Percentiles rank a stretch among this genome's conserved stretches.
phyloP scores from a whole-genome alignment of 73 alveolate species.

The Symbiodinium natans region DNA sequence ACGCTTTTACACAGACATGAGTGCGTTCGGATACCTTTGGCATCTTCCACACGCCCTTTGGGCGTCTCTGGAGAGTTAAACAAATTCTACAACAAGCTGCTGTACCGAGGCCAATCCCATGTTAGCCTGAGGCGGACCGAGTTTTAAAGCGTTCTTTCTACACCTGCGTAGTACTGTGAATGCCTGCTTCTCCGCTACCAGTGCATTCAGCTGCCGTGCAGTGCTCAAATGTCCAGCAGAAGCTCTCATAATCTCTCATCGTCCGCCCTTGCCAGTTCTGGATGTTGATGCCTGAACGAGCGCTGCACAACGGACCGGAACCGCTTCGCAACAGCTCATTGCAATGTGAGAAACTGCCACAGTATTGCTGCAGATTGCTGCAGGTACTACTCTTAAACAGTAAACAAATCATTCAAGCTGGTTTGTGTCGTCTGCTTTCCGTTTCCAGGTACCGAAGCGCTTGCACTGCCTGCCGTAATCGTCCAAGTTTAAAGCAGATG shows the following conservation, averaged over 20 bases:
- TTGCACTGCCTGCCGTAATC: no score
- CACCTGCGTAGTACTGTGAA: neutral
- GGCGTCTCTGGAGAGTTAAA: neutral
- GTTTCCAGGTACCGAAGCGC: no score
- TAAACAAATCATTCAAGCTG: no score
- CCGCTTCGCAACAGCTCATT: no score
- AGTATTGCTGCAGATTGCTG: no score
- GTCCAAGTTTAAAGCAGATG: no score
- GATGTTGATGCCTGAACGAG: neutral
- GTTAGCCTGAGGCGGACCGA: neutral
- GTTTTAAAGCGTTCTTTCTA: neutral
- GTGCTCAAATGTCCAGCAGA: neutral
- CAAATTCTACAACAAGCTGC: neutral
- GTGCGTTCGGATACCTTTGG: neutral
- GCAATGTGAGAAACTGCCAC: no score
- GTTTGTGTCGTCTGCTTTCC: no score
- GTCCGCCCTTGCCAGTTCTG: neutral
- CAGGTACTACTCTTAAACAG: no score
- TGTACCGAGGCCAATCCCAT: neutral
- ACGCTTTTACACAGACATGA: no score
- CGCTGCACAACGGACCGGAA: no score
- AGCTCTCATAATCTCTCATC: neutral
- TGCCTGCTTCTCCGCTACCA: no score
- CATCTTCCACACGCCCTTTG: neutral
- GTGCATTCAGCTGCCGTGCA: neutral